Evolutionary conservation across 2,329 filamentous ascomycete genomes (phyloP), one percentile per base, ranked within the genome.

Genomic region (Verticillium longisporum): DNA sequence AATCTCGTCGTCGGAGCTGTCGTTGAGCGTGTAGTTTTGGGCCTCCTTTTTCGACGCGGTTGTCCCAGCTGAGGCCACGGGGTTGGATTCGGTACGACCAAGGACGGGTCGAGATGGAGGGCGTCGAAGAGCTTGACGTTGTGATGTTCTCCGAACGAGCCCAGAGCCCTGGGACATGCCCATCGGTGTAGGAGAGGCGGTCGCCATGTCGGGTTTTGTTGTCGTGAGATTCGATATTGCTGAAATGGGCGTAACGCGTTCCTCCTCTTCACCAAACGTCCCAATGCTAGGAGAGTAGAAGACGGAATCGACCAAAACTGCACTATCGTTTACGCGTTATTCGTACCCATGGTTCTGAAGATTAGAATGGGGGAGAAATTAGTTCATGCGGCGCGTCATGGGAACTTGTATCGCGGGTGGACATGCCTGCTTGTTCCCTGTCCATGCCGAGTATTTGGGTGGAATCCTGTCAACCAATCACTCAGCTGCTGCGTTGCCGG

Each of bases 1-100:
- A 33, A 96, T 91, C 75, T 97, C 94, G 70, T 97, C 94, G 75
- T 97, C 94, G 31, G 93, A 97, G 79, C 91, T 97, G 71, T 97
- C 93, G n/a, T 91, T 88, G 66, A 88, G 69, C n/a, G 73, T 75
- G 65, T 77, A 81, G 56, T 79, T 78, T 62, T 79, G 79, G 60
- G 79, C 73, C 45, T 77, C 75, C 60, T 68, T 60, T 26, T 72
- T 68, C 10, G 71, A 62, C 55, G 68, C 63, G 53, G 69, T 50
- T 36, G 63, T 61, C 32, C 61, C 61, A 18, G 62, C 62, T 34
- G 70, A 63, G 18, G 71, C 66, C 10, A 69, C 71, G 9, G 75
- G 73, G 58, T 80, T 80, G 62, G 77, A 80, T 61, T 82, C 80
- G 67, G 73, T 75, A 61, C 80, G 77, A 61, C 70, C 74, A 56